phyloP scores from a whole-genome alignment of 2,329 filamentous ascomycete genomes.

The Chaetomium olivaceum region DNA sequence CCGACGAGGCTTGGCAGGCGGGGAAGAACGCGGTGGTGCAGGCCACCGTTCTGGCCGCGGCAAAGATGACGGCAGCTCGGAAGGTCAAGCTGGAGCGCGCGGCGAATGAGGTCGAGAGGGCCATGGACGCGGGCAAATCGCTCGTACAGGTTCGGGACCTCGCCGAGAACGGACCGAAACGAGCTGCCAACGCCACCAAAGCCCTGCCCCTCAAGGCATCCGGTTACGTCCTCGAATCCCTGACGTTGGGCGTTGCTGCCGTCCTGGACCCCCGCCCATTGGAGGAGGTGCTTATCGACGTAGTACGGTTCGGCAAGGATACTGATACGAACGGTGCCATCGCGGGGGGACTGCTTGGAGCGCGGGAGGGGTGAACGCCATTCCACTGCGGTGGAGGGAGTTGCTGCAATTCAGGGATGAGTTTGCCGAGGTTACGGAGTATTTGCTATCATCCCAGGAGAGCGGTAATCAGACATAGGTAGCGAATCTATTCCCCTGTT shows the following conservation, averaged over 20 bases:
- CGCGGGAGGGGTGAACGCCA: slow-evolving; percentile 45
- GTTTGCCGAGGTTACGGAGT: slow-evolving; percentile 35
- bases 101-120: slow-evolving; percentile 29
- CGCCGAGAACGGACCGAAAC: slow-evolving; percentile 38
- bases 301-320: slow-evolving; percentile 47
- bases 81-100: slow-evolving; percentile 14
- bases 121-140: slow-evolving; percentile 36
- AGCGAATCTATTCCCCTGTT: not conserved
- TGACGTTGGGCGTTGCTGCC: slow-evolving; percentile 45
- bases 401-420: slow-evolving; percentile 44
- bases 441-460: slow-evolving; percentile 14
- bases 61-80: not conserved
- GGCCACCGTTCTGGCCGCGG: not conserved
- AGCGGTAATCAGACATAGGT: not conserved
- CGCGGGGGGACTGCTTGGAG: slow-evolving; percentile 48
- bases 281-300: slow-evolving; percentile 49
- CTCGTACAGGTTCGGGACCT: slow-evolving; percentile 34
- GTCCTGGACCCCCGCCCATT: slow-evolving; percentile 43
- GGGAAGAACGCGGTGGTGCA: slow-evolving; percentile 27
- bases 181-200: slow-evolving; percentile 35
- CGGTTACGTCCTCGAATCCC: slow-evolving; percentile 48
- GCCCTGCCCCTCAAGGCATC: slow-evolving; percentile 36
- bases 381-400: slow-evolving; percentile 45
- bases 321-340: slow-evolving; percentile 51
- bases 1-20: slow-evolving; percentile 36